Evolutionary conservation across 1,284 basidiomycete species (phyloP).

Genomic region (Sphaerobolus stellatus): DNA sequence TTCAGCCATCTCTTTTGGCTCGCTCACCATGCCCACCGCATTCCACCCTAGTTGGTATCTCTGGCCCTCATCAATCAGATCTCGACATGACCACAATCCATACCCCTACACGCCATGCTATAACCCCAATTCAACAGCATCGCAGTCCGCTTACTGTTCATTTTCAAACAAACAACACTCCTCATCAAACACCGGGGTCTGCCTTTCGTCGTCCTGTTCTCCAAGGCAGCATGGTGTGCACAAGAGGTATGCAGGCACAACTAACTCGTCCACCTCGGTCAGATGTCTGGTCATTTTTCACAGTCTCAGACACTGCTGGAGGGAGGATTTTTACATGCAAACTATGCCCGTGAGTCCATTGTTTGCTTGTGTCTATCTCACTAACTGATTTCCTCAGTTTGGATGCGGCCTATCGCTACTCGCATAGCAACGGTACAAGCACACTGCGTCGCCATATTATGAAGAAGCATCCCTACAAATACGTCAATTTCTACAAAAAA

Average conservation of each 20-base stretch:
- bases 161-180: not conserved
- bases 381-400: not conserved
- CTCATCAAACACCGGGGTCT: not conserved
- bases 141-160: not conserved
- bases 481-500: not conserved
- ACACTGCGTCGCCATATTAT: not conserved
- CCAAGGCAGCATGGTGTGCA: too few relatives aligned
- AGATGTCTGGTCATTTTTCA: not conserved
- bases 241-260: too few relatives aligned
- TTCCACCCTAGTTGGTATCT: not conserved
- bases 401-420: not conserved
- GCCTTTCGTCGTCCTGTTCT: not conserved
- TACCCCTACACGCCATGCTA: not conserved
- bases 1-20: not conserved
- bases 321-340: not conserved
- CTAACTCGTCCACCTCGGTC: too few relatives aligned
- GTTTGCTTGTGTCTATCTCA: not conserved
- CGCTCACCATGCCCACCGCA: not conserved
- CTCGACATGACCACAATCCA: not conserved
- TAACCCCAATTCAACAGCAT: not conserved
- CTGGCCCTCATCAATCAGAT: not conserved
- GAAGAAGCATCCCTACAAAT: not conserved
- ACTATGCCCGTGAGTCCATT: not conserved
- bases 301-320: not conserved
- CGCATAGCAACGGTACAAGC: not conserved